phyloP scores from a whole-genome alignment of 2,329 filamentous ascomycete genomes.

The Onygenales sp. region DNA sequence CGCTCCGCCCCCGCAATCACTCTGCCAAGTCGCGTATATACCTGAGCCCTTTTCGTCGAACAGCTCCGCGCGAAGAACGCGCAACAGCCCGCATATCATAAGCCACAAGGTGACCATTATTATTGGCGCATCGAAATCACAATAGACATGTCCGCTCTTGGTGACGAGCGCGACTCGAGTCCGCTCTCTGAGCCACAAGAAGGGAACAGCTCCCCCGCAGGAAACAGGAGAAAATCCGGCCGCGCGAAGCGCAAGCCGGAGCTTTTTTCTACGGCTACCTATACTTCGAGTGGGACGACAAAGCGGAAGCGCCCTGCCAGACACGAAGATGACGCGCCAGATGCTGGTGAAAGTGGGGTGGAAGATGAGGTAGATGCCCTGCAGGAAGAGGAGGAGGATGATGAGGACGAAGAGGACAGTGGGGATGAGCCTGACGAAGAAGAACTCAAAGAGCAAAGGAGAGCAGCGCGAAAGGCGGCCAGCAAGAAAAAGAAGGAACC shows the following conservation, averaged over 20 bases:
- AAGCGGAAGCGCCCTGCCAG: slow-evolving; percentile 43
- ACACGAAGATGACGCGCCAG: slow-evolving; percentile 21
- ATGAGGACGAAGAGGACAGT: slow-evolving; percentile 15
- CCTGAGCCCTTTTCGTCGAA: background rate
- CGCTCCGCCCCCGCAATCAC: background rate
- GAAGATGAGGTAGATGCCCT: slow-evolving; percentile 30
- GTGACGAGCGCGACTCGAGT: slow-evolving; percentile 11
- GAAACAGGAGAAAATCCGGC: slow-evolving; percentile 35
- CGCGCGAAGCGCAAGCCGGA: slow-evolving; percentile 34
- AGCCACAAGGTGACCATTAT: background rate
- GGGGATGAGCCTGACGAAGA: slow-evolving; percentile 26
- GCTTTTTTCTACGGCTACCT: slow-evolving; percentile 28
- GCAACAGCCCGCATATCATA: background rate
- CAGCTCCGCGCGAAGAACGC: background rate
- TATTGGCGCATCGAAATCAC: background rate
- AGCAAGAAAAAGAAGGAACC: slow-evolving; percentile 38
- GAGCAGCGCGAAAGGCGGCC: slow-evolving; percentile 31
- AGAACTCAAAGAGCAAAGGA: slow-evolving; percentile 41
- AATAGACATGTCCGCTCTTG: background rate
- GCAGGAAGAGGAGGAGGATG: slow-evolving; percentile 22
- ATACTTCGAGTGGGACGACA: slow-evolving; percentile 7
- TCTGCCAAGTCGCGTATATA: background rate
- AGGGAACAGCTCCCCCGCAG: slow-evolving; percentile 15
- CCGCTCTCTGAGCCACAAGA: slow-evolving; percentile 10
- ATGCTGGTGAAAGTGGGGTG: slow-evolving; percentile 21